phyloP scores from a whole-genome alignment of 495 filamentous ascomycete species.

The Talaromyces proteolyticus region DNA sequence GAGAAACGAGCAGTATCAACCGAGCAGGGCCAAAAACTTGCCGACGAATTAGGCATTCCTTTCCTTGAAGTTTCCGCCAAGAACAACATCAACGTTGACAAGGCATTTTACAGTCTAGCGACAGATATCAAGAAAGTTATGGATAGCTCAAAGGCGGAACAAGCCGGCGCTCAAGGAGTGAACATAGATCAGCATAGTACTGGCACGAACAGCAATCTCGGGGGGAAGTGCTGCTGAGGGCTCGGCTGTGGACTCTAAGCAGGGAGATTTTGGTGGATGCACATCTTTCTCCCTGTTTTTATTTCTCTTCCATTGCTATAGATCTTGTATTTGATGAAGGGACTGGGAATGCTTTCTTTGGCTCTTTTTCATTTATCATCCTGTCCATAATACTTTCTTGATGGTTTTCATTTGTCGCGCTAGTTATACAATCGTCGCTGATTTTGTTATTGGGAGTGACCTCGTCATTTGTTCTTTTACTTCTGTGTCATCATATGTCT shows the following conservation, averaged over 20 bases:
- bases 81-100: slow-evolving; percentile 98
- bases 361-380: slow-evolving; percentile 2
- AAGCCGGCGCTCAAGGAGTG: slow-evolving; percentile 56
- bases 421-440: not conserved
- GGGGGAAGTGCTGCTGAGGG: slow-evolving; percentile 85
- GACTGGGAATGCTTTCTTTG: not conserved
- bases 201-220: slow-evolving; percentile 50
- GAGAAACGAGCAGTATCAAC: slow-evolving; percentile 93
- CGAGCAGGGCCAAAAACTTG: slow-evolving; percentile 87
- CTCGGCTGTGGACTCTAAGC: not conserved
- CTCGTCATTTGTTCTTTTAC: not conserved
- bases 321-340: not conserved
- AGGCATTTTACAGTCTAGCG: slow-evolving; percentile 94
- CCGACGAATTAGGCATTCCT: slow-evolving; percentile 93
- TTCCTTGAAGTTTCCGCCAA: slow-evolving; percentile 98
- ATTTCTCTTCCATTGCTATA: not conserved
- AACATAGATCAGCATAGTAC: slow-evolving; percentile 62
- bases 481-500: not conserved
- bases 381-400: not conserved
- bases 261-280: not conserved
- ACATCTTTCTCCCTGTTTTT: not conserved
- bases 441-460: not conserved
- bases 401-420: not conserved
- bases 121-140: slow-evolving; percentile 91
- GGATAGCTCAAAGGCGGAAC: slow-evolving; percentile 71